Percentiles rank a stretch among this genome's conserved stretches.
Evolutionary conservation across 2,329 filamentous ascomycete species (phyloP).

Genomic region (Pleomassaria siparia): DNA sequence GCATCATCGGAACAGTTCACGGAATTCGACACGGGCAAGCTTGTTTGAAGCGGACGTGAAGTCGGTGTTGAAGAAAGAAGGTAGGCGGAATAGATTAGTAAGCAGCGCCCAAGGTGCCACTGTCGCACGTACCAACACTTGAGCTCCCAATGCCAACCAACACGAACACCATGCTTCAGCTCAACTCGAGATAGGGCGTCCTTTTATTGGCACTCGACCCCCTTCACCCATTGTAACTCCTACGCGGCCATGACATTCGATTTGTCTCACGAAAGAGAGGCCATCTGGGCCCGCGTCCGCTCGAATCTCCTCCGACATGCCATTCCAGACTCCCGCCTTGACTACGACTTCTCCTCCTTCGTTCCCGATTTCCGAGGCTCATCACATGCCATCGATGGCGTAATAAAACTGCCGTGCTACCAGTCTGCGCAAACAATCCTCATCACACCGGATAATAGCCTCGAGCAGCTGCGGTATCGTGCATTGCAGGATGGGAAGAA

Average conservation of each 20-base stretch:
- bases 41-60: too few species aligned
- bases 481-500: constrained; percentile 46
- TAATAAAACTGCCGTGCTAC: constrained; percentile 39
- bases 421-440: constrained; percentile 37
- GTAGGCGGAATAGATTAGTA: too few species aligned
- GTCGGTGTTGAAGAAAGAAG: too few species aligned
- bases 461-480: constrained; percentile 44
- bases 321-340: constrained; percentile 47
- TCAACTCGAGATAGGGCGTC: neutral
- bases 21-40: too few species aligned
- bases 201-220: neutral
- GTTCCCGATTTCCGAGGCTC: constrained; percentile 48
- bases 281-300: constrained; percentile 38
- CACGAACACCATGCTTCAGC: neutral
- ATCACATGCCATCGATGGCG: constrained; percentile 30
- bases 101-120: neutral
- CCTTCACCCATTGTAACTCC: neutral
- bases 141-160: too few species aligned
- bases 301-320: constrained; percentile 42
- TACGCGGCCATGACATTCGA: neutral
- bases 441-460: constrained; percentile 48
- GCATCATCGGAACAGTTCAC: too few species aligned
- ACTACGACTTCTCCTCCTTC: constrained; percentile 48
- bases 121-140: neutral
- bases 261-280: constrained; percentile 1